Base-by-base conservation (phyloP, 2,329 filamentous ascomycete species). In the Botrytis sinoallii region DNA sequence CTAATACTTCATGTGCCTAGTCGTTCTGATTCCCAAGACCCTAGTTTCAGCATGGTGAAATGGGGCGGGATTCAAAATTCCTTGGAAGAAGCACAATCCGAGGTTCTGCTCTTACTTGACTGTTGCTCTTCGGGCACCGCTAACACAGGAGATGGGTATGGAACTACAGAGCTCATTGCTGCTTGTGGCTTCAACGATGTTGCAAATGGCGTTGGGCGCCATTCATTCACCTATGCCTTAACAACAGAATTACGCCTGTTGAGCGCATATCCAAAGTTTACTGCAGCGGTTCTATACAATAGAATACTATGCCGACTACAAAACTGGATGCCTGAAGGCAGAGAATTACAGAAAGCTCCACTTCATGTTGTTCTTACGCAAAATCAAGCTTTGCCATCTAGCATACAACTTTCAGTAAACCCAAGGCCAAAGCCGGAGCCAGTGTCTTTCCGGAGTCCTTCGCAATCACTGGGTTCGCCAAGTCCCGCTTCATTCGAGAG, bases 61-160 rank as follows among this genome's bases (percentile, higher is more conserved):
- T 95, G 0, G 95, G 93, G 77, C 95, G 98, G 38, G 92, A 83
- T 42, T 88, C 85, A 32, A 91, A 91, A 76, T 91, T 86, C 42
- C 86, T 84, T 1, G 91, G 88, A 6, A 88, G 83, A 1, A 89
- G 85, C 18, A 97, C 93, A 0, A 94, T 52, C 79, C 84, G 59
- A 79, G 81, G 67, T 86, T 83, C 88, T 81, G 0, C 88, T 80
- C 76, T 86, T 87, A 76, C 86, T 88, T 88, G 75, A 88, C 84
- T 3, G 85, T 83, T 0, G 84, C 83, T 70, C 86, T 84, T 2
- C 87, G 80, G 78, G 88, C 88, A 42, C 84, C 84, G 0, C 85
- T 84, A 72, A 83, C 84, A 0, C 87, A 22, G 29, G 38, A 29
- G 25, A 29, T 18, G 63, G 40, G 3, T 42, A 4, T 9, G 40